A percentile compares a stretch with the other conserved stretches of the same genome.
phyloP scores from a whole-genome alignment of 805 yeast genomes.

The Torulaspora franciscae region DNA sequence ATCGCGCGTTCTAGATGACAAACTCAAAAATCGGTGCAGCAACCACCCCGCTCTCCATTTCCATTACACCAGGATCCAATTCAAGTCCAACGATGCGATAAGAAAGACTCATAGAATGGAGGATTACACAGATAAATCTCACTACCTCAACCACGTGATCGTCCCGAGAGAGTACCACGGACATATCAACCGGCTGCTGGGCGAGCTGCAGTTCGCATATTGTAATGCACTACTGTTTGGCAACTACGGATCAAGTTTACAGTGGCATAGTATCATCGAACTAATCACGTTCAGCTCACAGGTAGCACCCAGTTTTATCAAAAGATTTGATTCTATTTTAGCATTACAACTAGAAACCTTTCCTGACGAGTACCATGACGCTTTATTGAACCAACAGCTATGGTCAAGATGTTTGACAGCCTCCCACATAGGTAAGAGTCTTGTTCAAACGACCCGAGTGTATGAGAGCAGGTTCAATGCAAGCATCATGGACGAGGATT shows the following conservation, averaged over 20 bases:
- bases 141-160: conserved; percentile 46
- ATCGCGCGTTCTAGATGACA: conserved; percentile 13
- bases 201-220: conserved; percentile 53
- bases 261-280: conserved; percentile 54
- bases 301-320: conserved; percentile 7
- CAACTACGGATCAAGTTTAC: conserved; percentile 57
- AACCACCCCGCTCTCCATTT: conserved; percentile 6
- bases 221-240: conserved; percentile 49
- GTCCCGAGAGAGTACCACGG: conserved; percentile 28
- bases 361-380: conserved; percentile 26
- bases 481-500: neutral
- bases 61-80: conserved; percentile 24
- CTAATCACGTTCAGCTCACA: conserved; percentile 30
- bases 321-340: conserved; percentile 19
- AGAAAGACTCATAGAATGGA: conserved; percentile 41
- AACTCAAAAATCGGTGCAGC: conserved; percentile 6
- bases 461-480: neutral
- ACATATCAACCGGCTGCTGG: conserved; percentile 36
- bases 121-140: conserved; percentile 55
- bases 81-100: conserved; percentile 32
- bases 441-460: conserved; percentile 3
- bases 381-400: conserved; percentile 20
- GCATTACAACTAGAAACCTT: conserved; percentile 20
- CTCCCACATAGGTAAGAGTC: conserved; percentile 15
- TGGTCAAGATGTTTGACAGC: conserved; percentile 19